Conservation (phyloP, 163 green algal genomes). For the Chlorella variabilis region DNA sequence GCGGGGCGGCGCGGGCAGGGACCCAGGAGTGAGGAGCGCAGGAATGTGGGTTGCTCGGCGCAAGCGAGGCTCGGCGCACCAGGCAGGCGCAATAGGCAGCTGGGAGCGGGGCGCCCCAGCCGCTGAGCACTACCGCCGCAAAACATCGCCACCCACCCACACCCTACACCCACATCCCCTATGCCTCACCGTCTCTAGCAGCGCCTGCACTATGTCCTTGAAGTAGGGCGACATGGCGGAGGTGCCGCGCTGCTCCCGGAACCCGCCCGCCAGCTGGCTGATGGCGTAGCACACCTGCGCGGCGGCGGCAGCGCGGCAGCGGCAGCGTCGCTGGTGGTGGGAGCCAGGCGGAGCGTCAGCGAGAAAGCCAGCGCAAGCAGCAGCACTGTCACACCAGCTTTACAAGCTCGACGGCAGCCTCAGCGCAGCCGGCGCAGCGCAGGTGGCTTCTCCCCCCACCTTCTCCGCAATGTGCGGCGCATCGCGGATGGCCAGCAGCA, state of each 20-base stretch:
- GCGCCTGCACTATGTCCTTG: conserved; percentile 82
- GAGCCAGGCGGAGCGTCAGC: no score
- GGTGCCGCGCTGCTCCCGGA: conserved; percentile 54
- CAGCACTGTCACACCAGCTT: background rate
- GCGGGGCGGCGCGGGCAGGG: background rate
- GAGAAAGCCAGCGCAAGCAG: no score
- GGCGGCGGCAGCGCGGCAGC: no score
- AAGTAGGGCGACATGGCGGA: conserved; percentile 90
- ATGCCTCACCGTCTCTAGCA: conserved; percentile 73
- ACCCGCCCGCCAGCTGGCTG: conserved; percentile 80
- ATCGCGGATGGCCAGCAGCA: conserved; percentile 82
- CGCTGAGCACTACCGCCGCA: no score
- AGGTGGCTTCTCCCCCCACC: background rate
- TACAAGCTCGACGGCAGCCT: background rate
- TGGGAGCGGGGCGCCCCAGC: no score
- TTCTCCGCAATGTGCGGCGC: conserved; percentile 86
- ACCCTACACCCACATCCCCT: no score
- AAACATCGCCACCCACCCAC: background rate
- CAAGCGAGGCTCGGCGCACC: background rate
- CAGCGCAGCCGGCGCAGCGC: background rate
- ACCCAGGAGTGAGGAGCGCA: background rate
- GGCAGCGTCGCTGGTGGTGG: no score
- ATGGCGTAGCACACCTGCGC: conserved; percentile 88
- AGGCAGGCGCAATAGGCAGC: background rate
- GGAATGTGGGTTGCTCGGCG: no score